Conservation (phyloP, 192 early-diverging fungal genomes). For the Spizellomyces sp. region DNA sequence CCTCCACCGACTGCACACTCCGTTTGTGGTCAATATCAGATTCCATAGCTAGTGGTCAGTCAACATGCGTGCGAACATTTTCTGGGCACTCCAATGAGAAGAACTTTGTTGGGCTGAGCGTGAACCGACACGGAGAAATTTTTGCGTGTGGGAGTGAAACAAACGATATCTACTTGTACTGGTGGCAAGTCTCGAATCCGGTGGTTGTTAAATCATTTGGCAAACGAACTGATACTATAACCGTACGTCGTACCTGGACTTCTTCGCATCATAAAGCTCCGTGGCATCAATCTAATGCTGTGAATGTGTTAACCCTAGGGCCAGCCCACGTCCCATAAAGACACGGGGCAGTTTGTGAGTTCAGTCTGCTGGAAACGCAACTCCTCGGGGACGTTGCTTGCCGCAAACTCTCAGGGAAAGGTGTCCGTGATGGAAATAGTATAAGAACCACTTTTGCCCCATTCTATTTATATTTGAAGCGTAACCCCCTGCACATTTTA, state of each 20-base stretch:
- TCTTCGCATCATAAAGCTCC: no score
- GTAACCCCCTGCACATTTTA: no score
- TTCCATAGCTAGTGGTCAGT: neutral
- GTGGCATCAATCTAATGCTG: no score
- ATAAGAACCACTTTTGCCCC: no score
- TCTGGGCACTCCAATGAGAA: conserved; percentile 90
- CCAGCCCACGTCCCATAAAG: conserved; percentile 53
- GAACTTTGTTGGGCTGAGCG: conserved; percentile 95
- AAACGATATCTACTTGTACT: conserved; percentile 87
- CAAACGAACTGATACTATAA: no score
- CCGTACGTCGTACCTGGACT: no score
- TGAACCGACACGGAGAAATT: conserved; percentile 71
- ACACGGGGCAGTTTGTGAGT: conserved; percentile 80
- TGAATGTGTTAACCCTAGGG: conserved; percentile 39
- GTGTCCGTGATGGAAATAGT: conserved; percentile 78
- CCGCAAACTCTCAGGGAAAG: conserved; percentile 88
- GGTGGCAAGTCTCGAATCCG: conserved; percentile 71
- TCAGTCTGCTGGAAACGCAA: conserved; percentile 89
- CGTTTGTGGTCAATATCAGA: conserved; percentile 70
- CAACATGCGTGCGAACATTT: conserved; percentile 67
- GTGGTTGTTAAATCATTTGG: conserved; percentile 43
- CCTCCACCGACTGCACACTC: conserved; percentile 91
- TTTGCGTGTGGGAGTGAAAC: conserved; percentile 94
- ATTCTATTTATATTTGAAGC: no score
- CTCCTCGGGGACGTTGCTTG: conserved; percentile 71